Base-by-base conservation (phyloP, 768 basidiomycete genomes). In the Gymnopilus dilepis region DNA sequence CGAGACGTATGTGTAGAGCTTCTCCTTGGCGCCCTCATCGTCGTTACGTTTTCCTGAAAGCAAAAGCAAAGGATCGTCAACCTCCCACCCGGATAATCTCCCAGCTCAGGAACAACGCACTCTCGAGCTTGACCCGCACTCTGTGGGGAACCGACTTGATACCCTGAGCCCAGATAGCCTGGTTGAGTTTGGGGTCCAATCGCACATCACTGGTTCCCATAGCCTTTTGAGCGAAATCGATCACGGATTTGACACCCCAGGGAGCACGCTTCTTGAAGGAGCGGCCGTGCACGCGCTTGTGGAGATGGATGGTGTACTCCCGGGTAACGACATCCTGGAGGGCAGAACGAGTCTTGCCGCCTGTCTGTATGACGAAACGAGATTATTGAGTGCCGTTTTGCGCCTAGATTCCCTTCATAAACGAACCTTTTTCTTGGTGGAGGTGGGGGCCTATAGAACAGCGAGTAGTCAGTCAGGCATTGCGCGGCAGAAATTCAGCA, bases 181-280 rank as follows among this genome's bases (percentile, higher is more conserved):
- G 92, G 89, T 99, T 99, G 66, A 99, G 87, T 70, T 91, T 91
- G 67, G 97, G 96, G 81, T 98, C 95, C 73, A 99, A 72, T 59
- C 96, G 88, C 61, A 99, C 92, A 77, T 99, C 97, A 53, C 82
- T 75, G 69, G 97, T 99, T 72, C 95, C 96, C 97, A 99, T 99
- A 34, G 91, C 80, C 81, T 94, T 95, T 70, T 86, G 87, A 12
- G 97, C 95, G 72, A 99, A 99, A 56, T 86, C 85, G 70, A 94
- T 81, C 67, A 99, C 89, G 66, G 94, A 92, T 83, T 99, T 99
- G 79, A 99, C 86, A 68, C 95, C 97, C 82, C 88, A 90, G 22
- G 97, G 97, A 17, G 97, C 95, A 69, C 96, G 91, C 86, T 97
- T 97, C 83, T 98, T 98, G 86, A 97, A 98, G 42, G 92, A 90